Evolutionary conservation across 352 stramenopile species (phyloP).

Genomic region (Pythium oligandrum): DNA sequence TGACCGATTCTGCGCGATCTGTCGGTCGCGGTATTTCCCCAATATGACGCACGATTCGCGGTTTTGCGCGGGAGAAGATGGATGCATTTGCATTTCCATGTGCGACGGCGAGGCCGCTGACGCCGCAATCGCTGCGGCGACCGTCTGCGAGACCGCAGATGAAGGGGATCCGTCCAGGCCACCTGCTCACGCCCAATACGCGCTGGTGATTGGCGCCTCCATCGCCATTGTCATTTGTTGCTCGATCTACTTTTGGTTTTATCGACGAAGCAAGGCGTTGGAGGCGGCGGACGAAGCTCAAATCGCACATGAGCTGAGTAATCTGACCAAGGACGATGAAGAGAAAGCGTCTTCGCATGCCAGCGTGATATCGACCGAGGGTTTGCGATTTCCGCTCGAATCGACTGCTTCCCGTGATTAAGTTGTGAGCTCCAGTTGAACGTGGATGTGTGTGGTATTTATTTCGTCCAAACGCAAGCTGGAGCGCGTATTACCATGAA

Average conservation of each 20-base stretch:
- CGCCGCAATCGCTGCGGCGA: not conserved
- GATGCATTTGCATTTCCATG: not conserved
- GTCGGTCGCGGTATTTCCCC: not conserved
- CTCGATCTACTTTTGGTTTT: not conserved
- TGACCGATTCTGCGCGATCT: not conserved
- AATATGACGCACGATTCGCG: not conserved
- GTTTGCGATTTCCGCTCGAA: too few species aligned
- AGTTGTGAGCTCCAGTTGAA: too few species aligned
- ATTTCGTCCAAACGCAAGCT: too few species aligned
- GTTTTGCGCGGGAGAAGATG: not conserved
- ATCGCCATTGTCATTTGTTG: not conserved
- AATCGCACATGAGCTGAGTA: too few species aligned
- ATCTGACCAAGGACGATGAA: too few species aligned
- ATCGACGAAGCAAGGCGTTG: not conserved
- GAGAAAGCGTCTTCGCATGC: too few species aligned
- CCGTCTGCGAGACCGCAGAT: not conserved
- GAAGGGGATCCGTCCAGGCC: not conserved
- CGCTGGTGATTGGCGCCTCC: not conserved
- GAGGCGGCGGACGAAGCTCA: too few species aligned
- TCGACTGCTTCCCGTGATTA: too few species aligned
- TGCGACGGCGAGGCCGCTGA: not conserved
- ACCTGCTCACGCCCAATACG: too few species aligned
- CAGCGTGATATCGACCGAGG: too few species aligned
- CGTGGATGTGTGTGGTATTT: too few species aligned
- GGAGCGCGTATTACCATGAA: too few species aligned